Conservation (phyloP, 75 land plant species). For the Isoetes taiwanensis region DNA sequence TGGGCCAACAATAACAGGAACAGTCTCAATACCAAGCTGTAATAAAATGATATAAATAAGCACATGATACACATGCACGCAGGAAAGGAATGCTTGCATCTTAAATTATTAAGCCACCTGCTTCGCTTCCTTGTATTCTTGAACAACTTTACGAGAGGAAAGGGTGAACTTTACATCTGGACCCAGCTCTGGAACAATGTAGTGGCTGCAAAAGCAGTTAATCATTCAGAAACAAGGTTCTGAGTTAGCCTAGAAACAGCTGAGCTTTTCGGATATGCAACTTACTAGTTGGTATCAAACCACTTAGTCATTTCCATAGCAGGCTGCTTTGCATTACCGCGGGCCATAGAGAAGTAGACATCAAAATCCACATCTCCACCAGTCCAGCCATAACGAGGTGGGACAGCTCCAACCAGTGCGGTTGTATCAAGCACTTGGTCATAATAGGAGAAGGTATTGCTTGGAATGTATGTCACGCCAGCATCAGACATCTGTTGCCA, state of each 20-base stretch:
- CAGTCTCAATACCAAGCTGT: no score
- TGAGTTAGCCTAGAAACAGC: no score
- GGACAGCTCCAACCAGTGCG: constrained; percentile 65
- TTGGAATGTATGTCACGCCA: constrained; percentile 48
- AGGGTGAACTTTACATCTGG: constrained; percentile 47
- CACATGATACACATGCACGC: neutral
- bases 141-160: constrained; percentile 64
- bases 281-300: constrained; percentile 83
- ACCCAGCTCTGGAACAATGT: constrained; percentile 66
- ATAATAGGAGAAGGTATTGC: constrained; percentile 50
- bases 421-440: constrained; percentile 25
- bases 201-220: constrained; percentile 27
- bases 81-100: neutral
- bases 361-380: constrained; percentile 54
- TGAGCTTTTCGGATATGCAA: no score
- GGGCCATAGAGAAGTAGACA: constrained; percentile 55
- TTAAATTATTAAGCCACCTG: constrained; percentile 19
- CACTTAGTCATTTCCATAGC: constrained; percentile 84
- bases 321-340: constrained; percentile 49
- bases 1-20: no score
- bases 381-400: constrained; percentile 42
- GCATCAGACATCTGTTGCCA: constrained; percentile 62
- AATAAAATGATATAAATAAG: no score
- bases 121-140: constrained; percentile 72
- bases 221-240: constrained; percentile 18